Conservation (phyloP, 2,329 filamentous ascomycete genomes). For the Trichoderma guizhouense region DNA sequence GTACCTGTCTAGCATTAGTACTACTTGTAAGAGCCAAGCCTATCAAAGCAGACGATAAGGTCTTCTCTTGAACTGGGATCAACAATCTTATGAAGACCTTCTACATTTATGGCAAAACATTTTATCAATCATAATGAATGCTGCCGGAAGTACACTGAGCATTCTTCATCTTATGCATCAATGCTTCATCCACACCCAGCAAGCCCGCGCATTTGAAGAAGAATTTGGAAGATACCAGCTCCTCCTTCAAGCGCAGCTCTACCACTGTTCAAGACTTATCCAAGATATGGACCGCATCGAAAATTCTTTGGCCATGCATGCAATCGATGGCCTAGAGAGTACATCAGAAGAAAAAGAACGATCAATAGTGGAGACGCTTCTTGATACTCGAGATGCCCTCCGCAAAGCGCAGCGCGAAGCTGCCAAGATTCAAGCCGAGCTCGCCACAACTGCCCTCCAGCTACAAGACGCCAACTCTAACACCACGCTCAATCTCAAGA, state of each 20-base stretch:
- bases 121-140: not conserved
- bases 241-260: not conserved
- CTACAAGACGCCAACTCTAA: not conserved
- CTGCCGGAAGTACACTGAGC: fast-evolving
- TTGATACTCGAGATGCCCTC: not conserved
- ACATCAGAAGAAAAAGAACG: not conserved
- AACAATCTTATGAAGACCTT: too few relatives aligned
- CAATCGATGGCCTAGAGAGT: not conserved
- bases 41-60: too few relatives aligned
- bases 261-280: not conserved
- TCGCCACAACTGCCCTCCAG: not conserved
- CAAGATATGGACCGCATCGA: not conserved
- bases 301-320: not conserved
- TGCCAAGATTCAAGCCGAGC: not conserved
- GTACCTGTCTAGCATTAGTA: too few relatives aligned
- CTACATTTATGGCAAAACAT: too few relatives aligned
- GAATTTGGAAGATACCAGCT: not conserved
- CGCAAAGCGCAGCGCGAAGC: not conserved
- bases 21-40: too few relatives aligned
- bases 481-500: not conserved
- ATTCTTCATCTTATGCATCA: not conserved
- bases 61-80: too few relatives aligned
- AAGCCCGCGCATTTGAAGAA: not conserved
- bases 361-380: not conserved
- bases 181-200: not conserved